Conservation (phyloP, 768 basidiomycete species). For the Austroboletus festivus region DNA sequence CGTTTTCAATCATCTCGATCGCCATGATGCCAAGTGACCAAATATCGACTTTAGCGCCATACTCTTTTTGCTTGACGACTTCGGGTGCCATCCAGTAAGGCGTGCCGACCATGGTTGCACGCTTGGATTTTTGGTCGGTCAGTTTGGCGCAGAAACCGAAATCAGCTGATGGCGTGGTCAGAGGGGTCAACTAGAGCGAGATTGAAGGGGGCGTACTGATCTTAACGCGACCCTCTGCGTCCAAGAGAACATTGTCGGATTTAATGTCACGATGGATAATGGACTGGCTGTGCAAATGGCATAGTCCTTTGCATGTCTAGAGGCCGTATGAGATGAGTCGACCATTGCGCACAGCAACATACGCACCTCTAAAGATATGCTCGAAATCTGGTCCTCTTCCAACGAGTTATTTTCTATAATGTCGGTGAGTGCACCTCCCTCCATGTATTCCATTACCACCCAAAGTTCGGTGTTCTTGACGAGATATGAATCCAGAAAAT, state of each 20-base stretch:
- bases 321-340: slow-evolving; percentile 1
- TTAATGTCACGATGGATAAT: slow-evolving; percentile 99
- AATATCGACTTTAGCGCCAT: slow-evolving; percentile 94
- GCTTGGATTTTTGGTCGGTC: slow-evolving; percentile 94
- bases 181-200: not conserved
- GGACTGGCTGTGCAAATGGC: slow-evolving; percentile 88
- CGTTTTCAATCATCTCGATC: slow-evolving; percentile 98
- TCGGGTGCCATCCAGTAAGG: slow-evolving; percentile 99
- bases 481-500: slow-evolving; percentile 89
- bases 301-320: slow-evolving; percentile 92
- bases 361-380: slow-evolving; percentile 85
- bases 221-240: slow-evolving; percentile 90
- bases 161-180: slow-evolving; percentile 63
- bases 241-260: slow-evolving; percentile 92
- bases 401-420: slow-evolving; percentile 96
- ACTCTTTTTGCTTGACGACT: slow-evolving; percentile 95
- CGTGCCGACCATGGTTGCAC: slow-evolving; percentile 97
- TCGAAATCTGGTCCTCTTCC: slow-evolving; percentile 92
- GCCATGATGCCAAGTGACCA: slow-evolving; percentile 99
- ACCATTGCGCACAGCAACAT: slow-evolving; percentile 2
- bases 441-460: slow-evolving; percentile 99
- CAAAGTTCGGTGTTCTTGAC: slow-evolving; percentile 87
- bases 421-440: slow-evolving; percentile 95
- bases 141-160: slow-evolving; percentile 97
- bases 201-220: slow-evolving; percentile 67